Conservation (phyloP, 192 early-diverging fungal genomes). For the Linnemannia elongata region DNA sequence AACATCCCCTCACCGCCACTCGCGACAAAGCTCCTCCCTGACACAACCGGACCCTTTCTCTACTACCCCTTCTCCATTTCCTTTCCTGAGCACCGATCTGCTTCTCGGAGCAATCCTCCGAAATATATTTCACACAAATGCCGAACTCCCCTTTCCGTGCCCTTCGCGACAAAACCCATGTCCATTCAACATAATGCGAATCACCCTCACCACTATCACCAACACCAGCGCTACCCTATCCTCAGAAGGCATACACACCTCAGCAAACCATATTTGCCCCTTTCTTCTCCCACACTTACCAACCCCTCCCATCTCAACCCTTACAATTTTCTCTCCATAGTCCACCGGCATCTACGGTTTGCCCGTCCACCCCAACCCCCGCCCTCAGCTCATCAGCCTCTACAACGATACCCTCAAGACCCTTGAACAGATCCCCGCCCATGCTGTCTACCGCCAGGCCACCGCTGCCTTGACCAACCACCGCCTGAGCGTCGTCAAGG, state of each 20-base stretch:
- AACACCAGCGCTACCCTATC: not conserved
- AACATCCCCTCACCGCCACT: not conserved
- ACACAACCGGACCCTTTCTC: not conserved
- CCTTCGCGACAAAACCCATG: not conserved
- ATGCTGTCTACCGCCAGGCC: constrained; percentile 86
- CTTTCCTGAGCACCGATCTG: not conserved
- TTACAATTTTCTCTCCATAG: constrained; percentile 11
- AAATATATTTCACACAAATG: constrained; percentile 1
- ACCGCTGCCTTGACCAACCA: constrained; percentile 82
- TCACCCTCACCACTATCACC: not conserved
- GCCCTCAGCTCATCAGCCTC: constrained; percentile 85
- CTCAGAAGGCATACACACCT: not conserved
- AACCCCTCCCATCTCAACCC: constrained; percentile 9
- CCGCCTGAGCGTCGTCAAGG: constrained; percentile 82
- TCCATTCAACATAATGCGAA: not conserved
- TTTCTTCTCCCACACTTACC: not conserved
- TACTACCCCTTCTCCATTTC: not conserved
- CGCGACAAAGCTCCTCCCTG: not conserved
- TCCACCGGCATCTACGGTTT: constrained; percentile 91
- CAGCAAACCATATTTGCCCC: not conserved
- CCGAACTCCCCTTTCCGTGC: not conserved
- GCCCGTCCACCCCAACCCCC: constrained; percentile 88
- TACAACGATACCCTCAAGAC: constrained; percentile 85
- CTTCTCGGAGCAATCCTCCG: constrained; percentile 6
- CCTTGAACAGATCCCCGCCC: constrained; percentile 78